Base-by-base conservation (phyloP, 179 eudicot species). In the Beta lomatogona region DNA sequence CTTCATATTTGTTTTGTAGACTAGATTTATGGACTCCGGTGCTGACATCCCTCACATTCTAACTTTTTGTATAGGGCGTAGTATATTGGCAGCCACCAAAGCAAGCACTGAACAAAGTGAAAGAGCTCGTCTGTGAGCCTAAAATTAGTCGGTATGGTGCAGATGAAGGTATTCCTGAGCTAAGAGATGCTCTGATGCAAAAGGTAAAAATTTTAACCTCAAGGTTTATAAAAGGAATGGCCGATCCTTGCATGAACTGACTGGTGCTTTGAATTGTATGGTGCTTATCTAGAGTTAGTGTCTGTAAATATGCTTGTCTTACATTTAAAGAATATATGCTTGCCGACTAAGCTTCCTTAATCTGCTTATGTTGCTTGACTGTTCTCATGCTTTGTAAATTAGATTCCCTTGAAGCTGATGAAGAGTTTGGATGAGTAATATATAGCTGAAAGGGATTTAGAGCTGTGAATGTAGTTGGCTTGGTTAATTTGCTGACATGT, bases 21-120 rank as follows among this genome's bases (percentile, higher is more conserved):
- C 15, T 4, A 1, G 21, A 9, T 70, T 70, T 57, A 12, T 46
- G 36, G 58, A 19, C 50, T 54, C 3, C 48, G 48, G 9, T 58
- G 54, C 54, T 73, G 70, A 52, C 13, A 25, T 28, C 28, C 21
- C 63, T 58, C 10, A 45, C 70, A 59, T 54, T 83, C 22, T 82
- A 58, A 69, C 9, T 73, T 18, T 48, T 69, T 71, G 79, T 87
- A 71, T 72, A 97, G 98, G 99, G 98, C 3, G 97, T 97, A 16
- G 99, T 97, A 72, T 87, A 94, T 80, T 97, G 99, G 99, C 94
- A 91, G 83, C 99, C 99, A 83, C 99, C 98, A 18, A 87, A 86
- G 57, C 83, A 79, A 82, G 98, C 99, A 53, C 81, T 97, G 82
- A 89, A 92, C 58, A 93, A 86, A 79, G 93, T 87, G 58, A 88